These are phyloP conservation scores for Ophiostoma pallidulum DNA, from an alignment of 2,329 filamentous ascomycete species.

Conservation along the genomic window DNA sequence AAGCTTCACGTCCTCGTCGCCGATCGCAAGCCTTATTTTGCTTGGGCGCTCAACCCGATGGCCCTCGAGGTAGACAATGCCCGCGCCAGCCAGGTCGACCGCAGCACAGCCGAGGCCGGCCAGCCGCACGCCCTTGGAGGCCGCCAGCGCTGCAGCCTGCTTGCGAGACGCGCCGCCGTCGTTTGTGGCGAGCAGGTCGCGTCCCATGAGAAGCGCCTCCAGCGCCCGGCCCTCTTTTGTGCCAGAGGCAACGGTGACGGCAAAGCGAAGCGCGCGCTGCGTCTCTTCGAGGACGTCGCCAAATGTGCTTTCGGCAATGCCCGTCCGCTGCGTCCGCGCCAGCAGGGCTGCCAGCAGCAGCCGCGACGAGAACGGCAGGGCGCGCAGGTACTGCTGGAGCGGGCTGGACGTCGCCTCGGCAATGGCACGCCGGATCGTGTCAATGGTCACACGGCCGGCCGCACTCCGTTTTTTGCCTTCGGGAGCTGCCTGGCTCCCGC, in stretches of 20 bases:
- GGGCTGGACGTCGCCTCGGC: slow-evolving; percentile 90
- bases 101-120: slow-evolving; percentile 48
- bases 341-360: slow-evolving; percentile 77
- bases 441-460: slow-evolving; percentile 67
- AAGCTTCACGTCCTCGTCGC: slow-evolving; percentile 82
- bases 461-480: slow-evolving; percentile 25
- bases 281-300: slow-evolving; percentile 87
- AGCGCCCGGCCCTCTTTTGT: slow-evolving; percentile 42
- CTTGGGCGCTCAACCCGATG: slow-evolving; percentile 75
- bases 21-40: slow-evolving; percentile 75
- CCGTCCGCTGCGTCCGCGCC: slow-evolving; percentile 68
- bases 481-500: background rate
- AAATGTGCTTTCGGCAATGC: slow-evolving; percentile 76
- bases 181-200: background rate
- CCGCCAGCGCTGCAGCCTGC: slow-evolving; percentile 11
- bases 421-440: slow-evolving; percentile 88
- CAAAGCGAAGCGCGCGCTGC: slow-evolving; percentile 55
- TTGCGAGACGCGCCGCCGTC: slow-evolving; percentile 5
- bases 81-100: slow-evolving; percentile 75
- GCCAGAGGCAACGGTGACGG: slow-evolving; percentile 31
- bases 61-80: slow-evolving; percentile 75
- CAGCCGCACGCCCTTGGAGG: slow-evolving; percentile 20
- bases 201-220: slow-evolving; percentile 38
- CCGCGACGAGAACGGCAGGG: slow-evolving; percentile 72
- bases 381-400: slow-evolving; percentile 77